Evolutionary conservation across 2,329 filamentous ascomycete species (phyloP).

Genomic region (Epichloe sibirici): DNA sequence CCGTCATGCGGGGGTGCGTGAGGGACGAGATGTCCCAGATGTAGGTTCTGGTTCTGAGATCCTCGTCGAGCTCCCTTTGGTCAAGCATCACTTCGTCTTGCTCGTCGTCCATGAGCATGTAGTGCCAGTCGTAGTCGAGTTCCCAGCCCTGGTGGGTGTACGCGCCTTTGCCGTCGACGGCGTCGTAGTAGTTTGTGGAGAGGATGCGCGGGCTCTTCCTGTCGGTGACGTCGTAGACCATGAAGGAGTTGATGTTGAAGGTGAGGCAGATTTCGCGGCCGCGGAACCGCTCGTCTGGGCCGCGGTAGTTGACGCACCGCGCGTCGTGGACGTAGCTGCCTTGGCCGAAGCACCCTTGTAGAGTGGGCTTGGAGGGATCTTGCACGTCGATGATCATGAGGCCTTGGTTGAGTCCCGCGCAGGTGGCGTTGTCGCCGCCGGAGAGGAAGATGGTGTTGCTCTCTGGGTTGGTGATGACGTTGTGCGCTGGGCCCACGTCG

Average conservation of each 20-base stretch:
- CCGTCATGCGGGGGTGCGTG: slow-evolving; percentile 25
- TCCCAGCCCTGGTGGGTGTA: slow-evolving; percentile 47
- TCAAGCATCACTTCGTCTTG: slow-evolving; percentile 34
- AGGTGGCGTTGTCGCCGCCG: slow-evolving; percentile 20
- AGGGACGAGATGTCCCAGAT: slow-evolving; percentile 34
- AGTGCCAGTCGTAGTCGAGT: slow-evolving; percentile 29
- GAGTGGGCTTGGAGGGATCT: slow-evolving; percentile 36
- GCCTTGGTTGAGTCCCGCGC: slow-evolving; percentile 29
- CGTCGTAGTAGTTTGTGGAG: slow-evolving; percentile 39
- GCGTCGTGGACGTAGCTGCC: slow-evolving; percentile 41
- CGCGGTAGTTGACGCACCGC: slow-evolving; percentile 41
- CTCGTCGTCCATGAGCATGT: slow-evolving; percentile 39
- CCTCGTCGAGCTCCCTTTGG: slow-evolving; percentile 17
- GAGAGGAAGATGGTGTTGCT: slow-evolving; percentile 30
- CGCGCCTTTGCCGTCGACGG: slow-evolving; percentile 21
- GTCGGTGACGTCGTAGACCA: slow-evolving; percentile 32
- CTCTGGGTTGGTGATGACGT: slow-evolving; percentile 28
- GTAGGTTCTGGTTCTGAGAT: slow-evolving; percentile 29
- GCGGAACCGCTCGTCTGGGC: slow-evolving; percentile 27
- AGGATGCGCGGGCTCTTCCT: slow-evolving; percentile 32
- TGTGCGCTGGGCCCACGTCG: slow-evolving; percentile 30
- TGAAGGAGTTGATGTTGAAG: slow-evolving; percentile 37
- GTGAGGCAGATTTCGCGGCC: slow-evolving; percentile 39
- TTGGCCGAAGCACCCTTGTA: slow-evolving; percentile 33
- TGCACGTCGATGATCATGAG: slow-evolving; percentile 43